These are phyloP conservation scores for Claviceps sp. DNA, from an alignment of 2,329 filamentous ascomycete species.

Conservation along the genomic window DNA sequence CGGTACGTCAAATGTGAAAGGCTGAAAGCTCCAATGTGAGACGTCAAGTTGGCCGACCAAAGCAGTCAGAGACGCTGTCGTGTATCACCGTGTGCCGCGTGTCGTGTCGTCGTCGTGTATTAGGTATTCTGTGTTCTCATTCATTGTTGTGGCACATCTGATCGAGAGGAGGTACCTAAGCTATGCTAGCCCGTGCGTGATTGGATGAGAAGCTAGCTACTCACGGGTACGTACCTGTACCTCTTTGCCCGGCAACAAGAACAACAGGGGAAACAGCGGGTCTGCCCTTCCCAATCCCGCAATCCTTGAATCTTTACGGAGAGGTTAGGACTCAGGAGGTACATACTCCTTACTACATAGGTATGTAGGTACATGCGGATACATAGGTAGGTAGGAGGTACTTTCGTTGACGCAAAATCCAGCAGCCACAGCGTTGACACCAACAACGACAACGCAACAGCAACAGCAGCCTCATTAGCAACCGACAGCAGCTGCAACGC, in stretches of 20 bases:
- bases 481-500: no score
- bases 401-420: no score
- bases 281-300: not conserved
- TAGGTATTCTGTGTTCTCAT: not conserved
- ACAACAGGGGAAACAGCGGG: not conserved
- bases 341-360: no score
- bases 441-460: no score
- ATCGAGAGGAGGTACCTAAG: constrained; percentile 1
- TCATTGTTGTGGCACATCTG: not conserved
- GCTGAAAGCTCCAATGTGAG: not conserved
- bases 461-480: no score
- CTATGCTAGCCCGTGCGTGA: constrained; percentile 8
- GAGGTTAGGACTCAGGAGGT: no score
- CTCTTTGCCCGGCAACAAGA: constrained; percentile 9
- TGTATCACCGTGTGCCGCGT: not conserved
- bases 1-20: not conserved
- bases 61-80: not conserved
- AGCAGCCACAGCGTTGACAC: no score
- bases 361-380: no score
- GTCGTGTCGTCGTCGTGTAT: not conserved
- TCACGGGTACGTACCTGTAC: not conserved
- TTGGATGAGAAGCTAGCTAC: constrained; percentile 7
- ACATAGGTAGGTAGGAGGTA: no score
- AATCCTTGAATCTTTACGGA: not conserved
- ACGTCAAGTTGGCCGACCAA: not conserved